Percentiles rank a stretch among this genome's conserved stretches.
Conservation (phyloP, 2,329 filamentous ascomycete species). For the Hortaea werneckii region DNA sequence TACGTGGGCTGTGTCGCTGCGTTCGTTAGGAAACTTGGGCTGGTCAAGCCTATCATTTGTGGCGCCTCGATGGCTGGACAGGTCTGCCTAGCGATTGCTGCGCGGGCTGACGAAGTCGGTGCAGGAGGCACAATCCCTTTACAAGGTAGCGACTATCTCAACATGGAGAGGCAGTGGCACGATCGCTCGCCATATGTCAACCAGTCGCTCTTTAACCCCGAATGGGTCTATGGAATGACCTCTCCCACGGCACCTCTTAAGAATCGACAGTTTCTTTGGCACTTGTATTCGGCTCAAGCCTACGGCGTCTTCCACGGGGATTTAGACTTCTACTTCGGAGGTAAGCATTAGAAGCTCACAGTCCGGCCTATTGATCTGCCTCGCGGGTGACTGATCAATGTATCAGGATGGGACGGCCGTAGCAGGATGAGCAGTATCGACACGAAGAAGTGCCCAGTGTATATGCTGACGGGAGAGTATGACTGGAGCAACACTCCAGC, state of each 20-base stretch:
- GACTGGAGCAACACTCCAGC: conserved; percentile 38
- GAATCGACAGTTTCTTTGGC: conserved; percentile 42
- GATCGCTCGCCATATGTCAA: conserved; percentile 40
- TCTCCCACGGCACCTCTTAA: conserved; percentile 34
- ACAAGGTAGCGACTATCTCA: conserved; percentile 32
- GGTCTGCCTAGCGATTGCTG: conserved; percentile 37
- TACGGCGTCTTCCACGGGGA: conserved; percentile 45
- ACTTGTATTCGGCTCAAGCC: conserved; percentile 39
- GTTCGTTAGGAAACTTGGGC: conserved; percentile 32
- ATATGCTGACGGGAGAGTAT: conserved; percentile 43
- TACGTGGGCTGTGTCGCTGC: conserved; percentile 36
- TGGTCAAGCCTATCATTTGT: conserved; percentile 38
- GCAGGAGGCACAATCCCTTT: conserved; percentile 37
- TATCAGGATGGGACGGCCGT: conserved; percentile 39
- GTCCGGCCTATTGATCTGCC: no score
- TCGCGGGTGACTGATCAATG: no score
- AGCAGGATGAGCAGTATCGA: conserved; percentile 32
- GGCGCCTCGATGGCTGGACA: conserved; percentile 41
- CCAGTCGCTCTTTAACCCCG: conserved; percentile 34
- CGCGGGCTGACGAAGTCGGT: conserved; percentile 36
- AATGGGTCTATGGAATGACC: conserved; percentile 43
- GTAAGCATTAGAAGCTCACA: no score
- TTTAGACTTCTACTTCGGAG: conserved; percentile 41
- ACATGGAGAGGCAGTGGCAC: conserved; percentile 29
- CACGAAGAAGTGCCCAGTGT: conserved; percentile 40